A percentile compares a stretch with the other conserved stretches of the same genome.
These are phyloP conservation scores for Colletotrichum orchidophilum DNA, from an alignment of 2,329 filamentous ascomycete species.

Conservation along the genomic window DNA sequence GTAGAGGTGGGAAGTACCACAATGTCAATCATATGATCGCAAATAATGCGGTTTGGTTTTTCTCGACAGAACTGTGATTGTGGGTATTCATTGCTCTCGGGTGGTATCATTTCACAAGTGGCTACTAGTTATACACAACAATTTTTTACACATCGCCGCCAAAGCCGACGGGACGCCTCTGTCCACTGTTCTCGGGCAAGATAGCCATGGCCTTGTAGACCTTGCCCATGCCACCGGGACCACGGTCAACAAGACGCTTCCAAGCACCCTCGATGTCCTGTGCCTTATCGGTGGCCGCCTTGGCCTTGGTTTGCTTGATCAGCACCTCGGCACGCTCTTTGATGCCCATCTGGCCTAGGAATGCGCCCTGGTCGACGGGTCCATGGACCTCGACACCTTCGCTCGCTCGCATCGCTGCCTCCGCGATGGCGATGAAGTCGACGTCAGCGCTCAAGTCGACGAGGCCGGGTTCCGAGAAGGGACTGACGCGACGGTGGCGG, in stretches of 20 bases:
- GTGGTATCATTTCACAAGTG: not conserved
- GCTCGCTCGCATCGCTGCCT: constrained; percentile 79
- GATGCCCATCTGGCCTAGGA: constrained; percentile 85
- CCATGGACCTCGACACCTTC: constrained; percentile 90
- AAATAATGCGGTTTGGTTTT: not conserved
- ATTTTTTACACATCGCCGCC: constrained; percentile 71
- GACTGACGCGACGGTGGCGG: constrained; percentile 78
- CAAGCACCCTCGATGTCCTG: constrained; percentile 77
- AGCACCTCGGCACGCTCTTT: constrained; percentile 78
- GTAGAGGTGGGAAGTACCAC: constrained; percentile 12
- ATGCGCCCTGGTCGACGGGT: constrained; percentile 85
- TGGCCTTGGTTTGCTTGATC: constrained; percentile 58
- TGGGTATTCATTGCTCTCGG: not conserved
- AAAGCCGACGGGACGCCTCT: constrained; percentile 87
- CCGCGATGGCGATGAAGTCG: constrained; percentile 88
- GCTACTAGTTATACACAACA: not conserved
- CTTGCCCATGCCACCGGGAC: constrained; percentile 89
- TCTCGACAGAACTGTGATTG: not conserved
- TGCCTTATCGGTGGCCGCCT: constrained; percentile 58
- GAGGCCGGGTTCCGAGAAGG: constrained; percentile 80
- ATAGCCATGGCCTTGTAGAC: constrained; percentile 95
- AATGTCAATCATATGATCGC: not conserved
- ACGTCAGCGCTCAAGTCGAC: constrained; percentile 94
- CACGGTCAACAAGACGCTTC: constrained; percentile 84
- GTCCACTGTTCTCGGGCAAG: constrained; percentile 80